Percentiles rank a stretch among this genome's conserved stretches.
These are phyloP conservation scores for Aspergillus oerlinghausenensis DNA, from an alignment of 2,329 filamentous ascomycete genomes.

Conservation along the genomic window DNA sequence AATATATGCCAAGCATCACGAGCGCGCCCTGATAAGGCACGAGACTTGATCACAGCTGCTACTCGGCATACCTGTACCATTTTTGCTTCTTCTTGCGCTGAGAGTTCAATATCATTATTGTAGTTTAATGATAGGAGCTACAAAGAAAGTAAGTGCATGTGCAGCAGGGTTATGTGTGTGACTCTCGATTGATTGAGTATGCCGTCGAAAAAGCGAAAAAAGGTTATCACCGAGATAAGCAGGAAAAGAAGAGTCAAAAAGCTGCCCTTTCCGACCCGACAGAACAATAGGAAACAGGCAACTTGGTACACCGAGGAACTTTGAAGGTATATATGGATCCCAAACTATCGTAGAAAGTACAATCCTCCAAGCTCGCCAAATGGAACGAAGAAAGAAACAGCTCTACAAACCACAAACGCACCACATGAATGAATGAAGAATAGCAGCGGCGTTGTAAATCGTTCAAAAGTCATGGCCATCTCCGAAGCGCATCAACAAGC, in stretches of 20 bases:
- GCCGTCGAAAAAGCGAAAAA: slow-evolving; percentile 7
- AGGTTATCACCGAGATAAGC: slow-evolving; percentile 8
- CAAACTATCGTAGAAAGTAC: slow-evolving; percentile 4
- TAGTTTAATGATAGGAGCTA: not conserved
- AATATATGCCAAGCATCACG: slow-evolving; percentile 11
- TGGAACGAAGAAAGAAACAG: not conserved
- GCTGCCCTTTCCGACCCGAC: slow-evolving; percentile 13
- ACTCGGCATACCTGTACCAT: not conserved
- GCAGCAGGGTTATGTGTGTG: slow-evolving; percentile 15
- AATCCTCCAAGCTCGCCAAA: slow-evolving; percentile 7
- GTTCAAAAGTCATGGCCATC: slow-evolving; percentile 23
- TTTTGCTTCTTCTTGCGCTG: no score
- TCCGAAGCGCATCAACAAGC: slow-evolving; percentile 62
- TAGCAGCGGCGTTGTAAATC: slow-evolving; percentile 16
- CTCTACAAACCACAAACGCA: slow-evolving; percentile 15
- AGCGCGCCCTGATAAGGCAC: slow-evolving; percentile 6
- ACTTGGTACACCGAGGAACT: slow-evolving; percentile 13
- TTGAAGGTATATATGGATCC: slow-evolving; percentile 13
- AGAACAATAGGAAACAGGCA: slow-evolving; percentile 7
- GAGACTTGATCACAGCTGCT: slow-evolving; percentile 1
- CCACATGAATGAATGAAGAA: slow-evolving; percentile 12
- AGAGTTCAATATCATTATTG: not conserved
- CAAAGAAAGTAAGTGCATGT: not conserved
- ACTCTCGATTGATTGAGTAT: slow-evolving; percentile 14
- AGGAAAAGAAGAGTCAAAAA: slow-evolving; percentile 8